phyloP scores from a whole-genome alignment of 257 asterid genomes.

The Paulownia fortunei region DNA sequence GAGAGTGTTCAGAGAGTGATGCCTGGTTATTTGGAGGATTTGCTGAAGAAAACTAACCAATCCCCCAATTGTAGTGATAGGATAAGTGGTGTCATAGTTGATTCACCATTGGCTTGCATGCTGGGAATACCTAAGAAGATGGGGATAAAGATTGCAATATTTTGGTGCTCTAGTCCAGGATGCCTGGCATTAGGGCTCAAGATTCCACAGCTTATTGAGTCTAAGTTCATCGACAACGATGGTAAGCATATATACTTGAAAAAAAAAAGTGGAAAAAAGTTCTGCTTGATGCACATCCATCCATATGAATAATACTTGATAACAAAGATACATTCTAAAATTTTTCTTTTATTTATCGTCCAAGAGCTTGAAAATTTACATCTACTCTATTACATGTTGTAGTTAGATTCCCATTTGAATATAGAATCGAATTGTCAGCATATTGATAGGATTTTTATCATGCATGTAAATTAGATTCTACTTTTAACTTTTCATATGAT shows the following conservation, averaged over 20 bases:
- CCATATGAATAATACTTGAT: too few relatives aligned
- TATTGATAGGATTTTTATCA: too few relatives aligned
- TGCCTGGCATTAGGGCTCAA: conserved; percentile 51
- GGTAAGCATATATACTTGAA: conserved; percentile 51
- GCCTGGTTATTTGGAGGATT: conserved; percentile 44
- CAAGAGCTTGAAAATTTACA: neutral
- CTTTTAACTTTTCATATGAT: neutral
- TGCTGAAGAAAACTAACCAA: conserved; percentile 29
- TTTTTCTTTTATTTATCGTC: too few relatives aligned
- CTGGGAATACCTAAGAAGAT: conserved; percentile 49
- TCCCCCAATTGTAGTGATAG: neutral
- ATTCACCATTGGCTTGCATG: conserved; percentile 43
- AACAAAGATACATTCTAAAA: neutral
- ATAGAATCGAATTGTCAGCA: too few relatives aligned
- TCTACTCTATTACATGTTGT: neutral
- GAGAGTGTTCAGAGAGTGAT: conserved; percentile 36
- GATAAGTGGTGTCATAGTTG: conserved; percentile 51
- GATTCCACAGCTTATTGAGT: conserved; percentile 43
- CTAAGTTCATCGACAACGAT: conserved; percentile 38
- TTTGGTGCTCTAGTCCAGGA: conserved; percentile 62
- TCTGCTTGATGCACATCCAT: too few relatives aligned
- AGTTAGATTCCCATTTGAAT: neutral
- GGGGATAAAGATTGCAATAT: conserved; percentile 48
- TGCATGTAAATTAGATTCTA: neutral
- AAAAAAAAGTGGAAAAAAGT: too few relatives aligned